phyloP scores from a whole-genome alignment of 352 stramenopile genomes.

The Globisporangium viniferum region DNA sequence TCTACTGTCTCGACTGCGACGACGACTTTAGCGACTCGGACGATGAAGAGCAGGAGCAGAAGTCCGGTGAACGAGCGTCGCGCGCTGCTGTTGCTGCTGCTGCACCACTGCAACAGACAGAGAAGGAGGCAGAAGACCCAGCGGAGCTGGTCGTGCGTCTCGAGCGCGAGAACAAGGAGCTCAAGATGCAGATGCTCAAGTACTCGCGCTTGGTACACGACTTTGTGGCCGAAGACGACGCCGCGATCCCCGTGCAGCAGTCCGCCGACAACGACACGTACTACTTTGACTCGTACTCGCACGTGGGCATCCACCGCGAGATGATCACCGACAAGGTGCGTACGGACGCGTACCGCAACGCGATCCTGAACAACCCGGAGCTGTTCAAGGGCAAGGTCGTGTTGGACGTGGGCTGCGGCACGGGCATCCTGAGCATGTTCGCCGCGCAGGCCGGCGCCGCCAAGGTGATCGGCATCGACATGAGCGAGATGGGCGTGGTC shows the following conservation, averaged over 20 bases:
- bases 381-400: slow-evolving; percentile 97
- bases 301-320: slow-evolving; percentile 98
- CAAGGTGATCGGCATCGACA: slow-evolving; percentile 95
- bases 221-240: slow-evolving; percentile 69
- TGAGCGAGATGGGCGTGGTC: slow-evolving; percentile 93
- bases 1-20: slow-evolving; percentile 75
- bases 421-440: slow-evolving; percentile 98
- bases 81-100: background rate
- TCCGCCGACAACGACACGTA: slow-evolving; percentile 88
- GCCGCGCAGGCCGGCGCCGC: slow-evolving; percentile 87
- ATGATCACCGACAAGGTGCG: slow-evolving; percentile 90
- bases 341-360: slow-evolving; percentile 96
- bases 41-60: slow-evolving; percentile 25
- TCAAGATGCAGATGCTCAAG: slow-evolving; percentile 69
- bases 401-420: slow-evolving; percentile 97
- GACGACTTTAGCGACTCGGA: slow-evolving; percentile 56
- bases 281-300: slow-evolving; percentile 98
- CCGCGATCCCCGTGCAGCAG: slow-evolving; percentile 19
- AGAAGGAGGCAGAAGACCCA: slow-evolving; percentile 11
- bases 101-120: background rate
- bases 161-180: slow-evolving; percentile 62
- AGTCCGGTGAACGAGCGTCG: slow-evolving; percentile 26
- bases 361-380: slow-evolving; percentile 96
- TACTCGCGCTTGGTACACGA: slow-evolving; percentile 70
- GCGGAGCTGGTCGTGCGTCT: slow-evolving; percentile 38